Evolutionary conservation across 176 grass and related monocot genomes (phyloP).

Genomic region (Aegilops tauschii): DNA sequence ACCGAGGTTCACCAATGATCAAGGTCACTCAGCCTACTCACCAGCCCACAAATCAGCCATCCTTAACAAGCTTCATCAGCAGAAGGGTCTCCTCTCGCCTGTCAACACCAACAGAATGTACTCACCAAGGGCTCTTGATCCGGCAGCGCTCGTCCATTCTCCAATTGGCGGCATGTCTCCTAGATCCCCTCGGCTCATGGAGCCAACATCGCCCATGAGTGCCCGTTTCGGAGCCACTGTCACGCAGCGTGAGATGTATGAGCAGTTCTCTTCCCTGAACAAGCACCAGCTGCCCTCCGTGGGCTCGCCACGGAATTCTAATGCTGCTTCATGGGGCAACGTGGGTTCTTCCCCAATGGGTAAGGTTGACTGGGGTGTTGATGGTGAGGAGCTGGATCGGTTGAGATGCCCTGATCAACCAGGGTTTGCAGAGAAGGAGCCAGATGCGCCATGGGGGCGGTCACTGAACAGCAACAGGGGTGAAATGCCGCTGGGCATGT

Average conservation of each 20-base stretch:
- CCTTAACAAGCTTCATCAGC: slow-evolving; percentile 61
- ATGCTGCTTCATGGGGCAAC: slow-evolving; percentile 61
- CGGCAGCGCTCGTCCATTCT: slow-evolving; percentile 41
- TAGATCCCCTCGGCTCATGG: slow-evolving; percentile 61
- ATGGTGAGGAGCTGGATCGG: slow-evolving; percentile 46
- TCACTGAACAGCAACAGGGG: slow-evolving; percentile 45
- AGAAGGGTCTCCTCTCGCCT: slow-evolving; percentile 63
- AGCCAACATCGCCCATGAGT: slow-evolving; percentile 60
- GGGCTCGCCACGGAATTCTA: slow-evolving; percentile 37
- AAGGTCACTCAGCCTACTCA: slow-evolving; percentile 56
- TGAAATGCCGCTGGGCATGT: not conserved
- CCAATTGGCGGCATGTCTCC: slow-evolving; percentile 60
- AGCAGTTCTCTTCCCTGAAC: slow-evolving; percentile 41
- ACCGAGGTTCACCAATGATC: slow-evolving; percentile 66
- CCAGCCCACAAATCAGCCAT: slow-evolving; percentile 76
- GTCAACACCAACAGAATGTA: slow-evolving; percentile 74
- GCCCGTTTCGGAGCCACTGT: slow-evolving; percentile 37
- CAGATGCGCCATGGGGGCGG: slow-evolving; percentile 83
- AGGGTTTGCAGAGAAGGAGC: slow-evolving; percentile 44
- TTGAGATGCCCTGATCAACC: slow-evolving; percentile 19
- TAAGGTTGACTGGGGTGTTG: slow-evolving; percentile 69
- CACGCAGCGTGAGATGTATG: slow-evolving; percentile 54
- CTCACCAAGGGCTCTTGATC: slow-evolving; percentile 55
- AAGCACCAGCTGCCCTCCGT: slow-evolving; percentile 37
- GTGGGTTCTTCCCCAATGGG: slow-evolving; percentile 53